Base-by-base conservation (phyloP, 1,139 yeast species). In the Yamadazyma friedrichii region DNA sequence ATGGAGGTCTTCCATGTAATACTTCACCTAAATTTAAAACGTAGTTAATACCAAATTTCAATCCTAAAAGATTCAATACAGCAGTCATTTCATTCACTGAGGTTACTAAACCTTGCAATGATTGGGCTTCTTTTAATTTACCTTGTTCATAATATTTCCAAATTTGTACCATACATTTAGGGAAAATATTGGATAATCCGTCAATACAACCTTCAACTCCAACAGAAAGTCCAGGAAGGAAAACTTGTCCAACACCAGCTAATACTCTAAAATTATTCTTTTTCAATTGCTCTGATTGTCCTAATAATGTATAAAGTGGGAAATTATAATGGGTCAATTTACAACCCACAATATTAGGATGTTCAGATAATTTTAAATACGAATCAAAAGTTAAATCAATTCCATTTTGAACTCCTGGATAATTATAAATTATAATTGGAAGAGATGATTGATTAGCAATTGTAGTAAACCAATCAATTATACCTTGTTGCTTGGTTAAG, bases 371-470 rank as follows among this genome's bases (percentile, higher is more conserved):
- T 39, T 49, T 53, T 35, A 60, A 54, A 39, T 67, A 58, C 6
- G 77, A 63, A 22, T 59, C 64, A 31, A 65, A 61, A 22, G 63
- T 63, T 42, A 74, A 55, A 38, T 56, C 58, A 38, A 74, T 60
- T 16, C 61, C 62, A 46, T 67, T 69, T 36, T 63, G 57, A 33
- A 70, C 76, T 5, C 78, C 78, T 13, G 80, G 80, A 56, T 61
- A 75, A 49, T 70, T 62, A 62, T 75, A 74, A 44, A 75, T 61
- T 45, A 75, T 48, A 32, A 75, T 54, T 25, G 80, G 80, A 36
- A 75, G 50, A 1, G 55, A 58, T 15, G 74, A 53, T 33, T 58
- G 53, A 46, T 70, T 72, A 24, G 79, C 79, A 24, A 75, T 68
- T 17, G 55, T 59, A 15, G 56, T 53, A 55, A 61, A 71, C 65